Percentiles rank a stretch among this genome's conserved stretches.
Evolutionary conservation across 805 yeast species (phyloP).

Genomic region (Candida andamanensis): DNA sequence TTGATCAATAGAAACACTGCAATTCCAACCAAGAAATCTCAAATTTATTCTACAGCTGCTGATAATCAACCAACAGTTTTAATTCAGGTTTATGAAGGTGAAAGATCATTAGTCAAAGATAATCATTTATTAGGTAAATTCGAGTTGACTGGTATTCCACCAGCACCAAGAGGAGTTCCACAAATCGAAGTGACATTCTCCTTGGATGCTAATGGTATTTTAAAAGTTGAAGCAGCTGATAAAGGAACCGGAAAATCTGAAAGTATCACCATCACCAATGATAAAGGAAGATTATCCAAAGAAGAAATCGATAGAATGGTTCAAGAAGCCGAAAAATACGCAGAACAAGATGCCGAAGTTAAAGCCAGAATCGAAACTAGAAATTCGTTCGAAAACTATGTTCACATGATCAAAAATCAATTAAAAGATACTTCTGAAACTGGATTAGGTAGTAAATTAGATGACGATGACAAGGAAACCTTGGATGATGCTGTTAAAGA

Average conservation of each 20-base stretch:
- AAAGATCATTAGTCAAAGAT: constrained; percentile 97
- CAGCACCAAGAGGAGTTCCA: constrained; percentile 98
- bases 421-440: constrained; percentile 31
- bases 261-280: constrained; percentile 97
- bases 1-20: constrained; percentile 99
- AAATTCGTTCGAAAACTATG: constrained; percentile 43
- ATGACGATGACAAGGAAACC: constrained; percentile 87
- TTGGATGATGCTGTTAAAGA: constrained; percentile 84
- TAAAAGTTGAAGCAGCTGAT: constrained; percentile 98
- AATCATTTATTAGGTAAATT: constrained; percentile 98
- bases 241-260: constrained; percentile 98
- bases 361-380: constrained; percentile 39
- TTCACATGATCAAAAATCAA: constrained; percentile 44
- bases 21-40: constrained; percentile 97
- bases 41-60: constrained; percentile 97
- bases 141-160: constrained; percentile 97
- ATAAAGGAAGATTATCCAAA: constrained; percentile 95
- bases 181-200: constrained; percentile 98
- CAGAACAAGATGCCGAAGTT: constrained; percentile 42
- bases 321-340: constrained; percentile 91
- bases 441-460: constrained; percentile 69
- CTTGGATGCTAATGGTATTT: constrained; percentile 99
- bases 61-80: constrained; percentile 99
- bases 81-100: constrained; percentile 99
- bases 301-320: constrained; percentile 98